phyloP scores from a whole-genome alignment of 2,329 filamentous ascomycete species.

The Aspergillus sergii region DNA sequence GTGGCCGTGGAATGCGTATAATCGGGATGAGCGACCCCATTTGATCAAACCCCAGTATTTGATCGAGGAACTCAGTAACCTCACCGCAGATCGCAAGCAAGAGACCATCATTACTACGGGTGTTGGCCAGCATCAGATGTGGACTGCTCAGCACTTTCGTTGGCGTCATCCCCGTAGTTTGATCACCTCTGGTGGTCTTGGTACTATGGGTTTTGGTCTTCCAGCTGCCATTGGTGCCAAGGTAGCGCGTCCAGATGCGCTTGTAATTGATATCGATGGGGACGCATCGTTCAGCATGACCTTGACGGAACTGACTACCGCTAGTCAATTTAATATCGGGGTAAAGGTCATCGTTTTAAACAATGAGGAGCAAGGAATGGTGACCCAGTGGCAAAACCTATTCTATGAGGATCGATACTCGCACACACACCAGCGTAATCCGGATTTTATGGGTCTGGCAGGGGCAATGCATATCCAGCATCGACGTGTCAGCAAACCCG shows the following conservation, averaged over 20 bases:
- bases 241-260: slow-evolving; percentile 73
- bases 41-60: slow-evolving; percentile 68
- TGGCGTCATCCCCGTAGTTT: slow-evolving; percentile 88
- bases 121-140: slow-evolving; percentile 98
- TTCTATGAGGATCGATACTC: slow-evolving; percentile 85
- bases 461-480: slow-evolving; percentile 33
- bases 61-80: slow-evolving; percentile 79
- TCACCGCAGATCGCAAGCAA: slow-evolving; percentile 74
- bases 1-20: slow-evolving; percentile 71
- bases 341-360: slow-evolving; percentile 88
- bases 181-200: slow-evolving; percentile 90
- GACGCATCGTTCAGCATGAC: slow-evolving; percentile 80
- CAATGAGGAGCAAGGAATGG: slow-evolving; percentile 93
- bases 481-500: slow-evolving; percentile 70
- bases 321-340: slow-evolving; percentile 86
- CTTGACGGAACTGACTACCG: slow-evolving; percentile 68
- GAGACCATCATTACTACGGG: slow-evolving; percentile 84
- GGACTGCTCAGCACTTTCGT: slow-evolving; percentile 89
- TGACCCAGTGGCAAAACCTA: slow-evolving; percentile 89
- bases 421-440: slow-evolving; percentile 83
- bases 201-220: slow-evolving; percentile 91
- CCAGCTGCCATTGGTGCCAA: slow-evolving; percentile 95
- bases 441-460: slow-evolving; percentile 82
- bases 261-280: slow-evolving; percentile 92
- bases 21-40: not conserved